These are phyloP conservation scores for Eragrostis tef DNA, from an alignment of 202 grass and related monocot genomes.

Conservation along the genomic window DNA sequence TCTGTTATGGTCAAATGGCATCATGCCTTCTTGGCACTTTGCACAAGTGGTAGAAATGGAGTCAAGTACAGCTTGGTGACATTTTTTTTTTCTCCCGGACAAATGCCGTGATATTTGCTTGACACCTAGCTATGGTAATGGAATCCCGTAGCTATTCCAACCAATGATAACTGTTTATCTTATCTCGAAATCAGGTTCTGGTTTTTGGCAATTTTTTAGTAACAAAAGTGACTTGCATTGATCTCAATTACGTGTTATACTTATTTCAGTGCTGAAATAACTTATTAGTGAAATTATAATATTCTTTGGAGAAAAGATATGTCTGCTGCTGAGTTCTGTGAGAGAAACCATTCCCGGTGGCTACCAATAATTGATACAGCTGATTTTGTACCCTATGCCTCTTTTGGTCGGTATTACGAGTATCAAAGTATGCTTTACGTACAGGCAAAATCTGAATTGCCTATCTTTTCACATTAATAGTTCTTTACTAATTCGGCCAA, in stretches of 20 bases:
- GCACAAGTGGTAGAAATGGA: conserved; percentile 39
- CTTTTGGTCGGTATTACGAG: conserved; percentile 26
- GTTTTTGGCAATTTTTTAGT: not conserved
- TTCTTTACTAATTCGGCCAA: not conserved
- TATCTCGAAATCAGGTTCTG: conserved; percentile 16
- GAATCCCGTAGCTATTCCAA: conserved; percentile 48
- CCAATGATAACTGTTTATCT: conserved; percentile 8
- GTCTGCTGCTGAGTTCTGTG: not conserved
- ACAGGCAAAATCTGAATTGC: no score
- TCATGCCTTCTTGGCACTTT: conserved; percentile 51
- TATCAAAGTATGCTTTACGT: not conserved
- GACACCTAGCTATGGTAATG: conserved; percentile 47
- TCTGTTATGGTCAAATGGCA: conserved; percentile 49
- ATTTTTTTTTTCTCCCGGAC: conserved; percentile 38
- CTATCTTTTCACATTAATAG: not conserved
- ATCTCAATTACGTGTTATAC: not conserved
- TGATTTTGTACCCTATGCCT: not conserved
- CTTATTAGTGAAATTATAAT: not conserved
- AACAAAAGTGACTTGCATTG: not conserved
- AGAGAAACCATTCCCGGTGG: not conserved
- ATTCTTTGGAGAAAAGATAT: not conserved
- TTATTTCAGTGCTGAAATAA: not conserved
- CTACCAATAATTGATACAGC: conserved; percentile 8
- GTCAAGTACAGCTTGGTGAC: conserved; percentile 46
- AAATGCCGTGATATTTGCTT: conserved; percentile 44